Conservation (phyloP, 495 filamentous ascomycete species). For the Aspergillus ostianus region DNA sequence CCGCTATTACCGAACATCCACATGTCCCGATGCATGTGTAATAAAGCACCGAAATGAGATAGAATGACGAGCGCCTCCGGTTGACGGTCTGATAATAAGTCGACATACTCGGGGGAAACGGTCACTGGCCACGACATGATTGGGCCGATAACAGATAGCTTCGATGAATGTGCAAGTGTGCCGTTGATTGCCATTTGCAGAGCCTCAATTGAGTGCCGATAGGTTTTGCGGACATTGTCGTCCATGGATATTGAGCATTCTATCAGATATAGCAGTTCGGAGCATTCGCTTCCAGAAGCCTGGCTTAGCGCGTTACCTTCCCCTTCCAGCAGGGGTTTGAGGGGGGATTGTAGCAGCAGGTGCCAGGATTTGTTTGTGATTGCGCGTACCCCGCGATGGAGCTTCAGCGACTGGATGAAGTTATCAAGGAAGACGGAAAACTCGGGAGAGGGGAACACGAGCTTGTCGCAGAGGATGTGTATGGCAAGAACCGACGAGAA, state of each 20-base stretch:
- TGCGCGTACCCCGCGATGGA: conserved; percentile 40
- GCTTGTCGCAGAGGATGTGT: conserved; percentile 12
- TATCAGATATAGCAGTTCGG: too few relatives aligned
- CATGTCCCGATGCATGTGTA: conserved; percentile 29
- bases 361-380: conserved; percentile 27
- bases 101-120: conserved; percentile 25
- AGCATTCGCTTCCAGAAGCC: too few relatives aligned
- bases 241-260: too few relatives aligned
- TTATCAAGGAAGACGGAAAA: conserved; percentile 25
- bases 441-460: background rate
- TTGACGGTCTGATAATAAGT: conserved; percentile 22
- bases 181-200: too few relatives aligned
- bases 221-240: too few relatives aligned
- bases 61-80: conserved; percentile 42
- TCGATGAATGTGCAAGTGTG: too few relatives aligned
- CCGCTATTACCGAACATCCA: conserved; percentile 42
- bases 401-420: conserved; percentile 34
- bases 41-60: conserved; percentile 37
- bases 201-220: too few relatives aligned
- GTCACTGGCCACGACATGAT: conserved; percentile 34
- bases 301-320: too few relatives aligned
- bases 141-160: too few relatives aligned
- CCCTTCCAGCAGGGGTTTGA: too few relatives aligned
- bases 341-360: conserved; percentile 14
- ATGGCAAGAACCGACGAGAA: conserved; percentile 8